phyloP scores from a whole-genome alignment of 805 yeast species.

The Priceomyces fermenticarens region DNA sequence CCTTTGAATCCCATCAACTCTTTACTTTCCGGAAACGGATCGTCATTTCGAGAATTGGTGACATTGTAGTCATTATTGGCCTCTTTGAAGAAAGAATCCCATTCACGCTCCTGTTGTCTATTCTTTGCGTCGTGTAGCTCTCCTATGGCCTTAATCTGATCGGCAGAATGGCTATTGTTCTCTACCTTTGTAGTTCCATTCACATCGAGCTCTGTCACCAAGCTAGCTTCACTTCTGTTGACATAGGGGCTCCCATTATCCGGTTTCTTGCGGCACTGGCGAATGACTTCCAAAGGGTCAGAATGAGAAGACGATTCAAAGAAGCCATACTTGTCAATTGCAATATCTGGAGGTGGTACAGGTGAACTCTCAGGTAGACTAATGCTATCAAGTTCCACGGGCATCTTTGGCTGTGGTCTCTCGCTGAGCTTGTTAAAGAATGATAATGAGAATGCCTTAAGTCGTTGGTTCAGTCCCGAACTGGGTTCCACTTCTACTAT shows the following conservation, averaged over 20 bases:
- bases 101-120: conserved; percentile 33
- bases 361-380: conserved; percentile 2
- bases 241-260: background rate
- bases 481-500: background rate
- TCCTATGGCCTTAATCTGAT: conserved; percentile 36
- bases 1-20: conserved; percentile 41
- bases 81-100: conserved; percentile 39
- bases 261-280: background rate
- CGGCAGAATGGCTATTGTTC: conserved; percentile 8
- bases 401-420: conserved; percentile 17
- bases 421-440: background rate
- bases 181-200: conserved; percentile 6
- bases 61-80: conserved; percentile 31
- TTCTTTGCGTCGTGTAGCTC: conserved; percentile 44
- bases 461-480: background rate
- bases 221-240: background rate
- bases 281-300: too few species aligned
- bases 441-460: background rate
- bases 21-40: conserved; percentile 4
- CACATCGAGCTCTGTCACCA: conserved; percentile 5
- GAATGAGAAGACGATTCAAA: conserved; percentile 16
- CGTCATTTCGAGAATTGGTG: background rate
- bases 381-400: conserved; percentile 43
- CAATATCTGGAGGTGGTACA: conserved; percentile 7
- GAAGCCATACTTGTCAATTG: conserved; percentile 51